Base-by-base conservation (phyloP, 495 filamentous ascomycete genomes). In the Penicillium angulare region DNA sequence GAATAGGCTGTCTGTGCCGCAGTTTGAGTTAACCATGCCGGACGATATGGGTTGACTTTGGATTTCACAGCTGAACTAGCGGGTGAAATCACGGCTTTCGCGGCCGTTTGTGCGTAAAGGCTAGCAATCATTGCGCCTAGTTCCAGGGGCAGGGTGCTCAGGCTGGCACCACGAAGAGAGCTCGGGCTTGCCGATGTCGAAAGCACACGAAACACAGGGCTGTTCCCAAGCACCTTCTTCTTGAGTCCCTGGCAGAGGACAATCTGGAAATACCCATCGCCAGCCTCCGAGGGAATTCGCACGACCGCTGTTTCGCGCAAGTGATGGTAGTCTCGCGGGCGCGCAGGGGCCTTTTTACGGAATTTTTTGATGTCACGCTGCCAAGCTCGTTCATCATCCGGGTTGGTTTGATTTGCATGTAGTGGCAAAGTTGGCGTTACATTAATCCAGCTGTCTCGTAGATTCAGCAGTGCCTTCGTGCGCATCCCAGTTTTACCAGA, bases 401-500 rank as follows among this genome's bases (percentile, higher is more conserved):
- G 63, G 0, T 69, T 65, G 3, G 85, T 51, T 46, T 80, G 77
- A 3, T 73, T 63, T 0, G 75, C 52, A 8, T 60, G 52, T 0
- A 79, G 61, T n/a, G 72, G 67, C 6, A 72, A 62, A 2, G 73
- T 63, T 0, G 85, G 85, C 0, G 85, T 86, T 3, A 87, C 83
- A 47, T 87, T 73, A 1, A 87, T 57, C 85, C 85, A 87, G 64
- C 68, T 70, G 15, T 75, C 67, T 32, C 76, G 79, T 0, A 76
- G 64, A 15, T 77, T 76, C 13, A 86, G 59, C 7, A 86, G 56
- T 2, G 82, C 75, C 58, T 85, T 86, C 24, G 82, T 66, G 20
- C 76, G 74, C 84, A 87, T 86, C 17, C 85, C 85, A 15, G 80
- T 80, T 53, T 86, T 85, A 7, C 85, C 85, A 0, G 79, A 79